Evolutionary conservation across 768 basidiomycete species (phyloP), one percentile per base, ranked within the genome.

Genomic region (Boletus sensibilis): DNA sequence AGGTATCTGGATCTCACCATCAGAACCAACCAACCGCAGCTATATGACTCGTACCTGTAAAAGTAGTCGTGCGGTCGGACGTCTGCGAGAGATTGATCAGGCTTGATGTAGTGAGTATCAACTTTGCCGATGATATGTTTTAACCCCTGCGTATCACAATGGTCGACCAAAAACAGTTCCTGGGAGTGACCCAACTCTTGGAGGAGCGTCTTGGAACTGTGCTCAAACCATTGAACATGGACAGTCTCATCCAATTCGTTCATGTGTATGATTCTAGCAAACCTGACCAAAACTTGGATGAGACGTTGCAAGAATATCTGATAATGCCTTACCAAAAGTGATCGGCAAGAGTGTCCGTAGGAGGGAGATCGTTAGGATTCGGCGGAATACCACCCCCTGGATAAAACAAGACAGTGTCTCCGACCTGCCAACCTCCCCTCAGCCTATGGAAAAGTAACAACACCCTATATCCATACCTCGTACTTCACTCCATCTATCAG

Each of bases 161-260:
- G 64, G 2, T 83, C 70, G 29, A 78, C 78, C 5, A 88, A 68
- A 64, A 86, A 90, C 0, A 93, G 65, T 60, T 93, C 89, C 52
- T 83, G 84, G 0, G 81, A 74, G 53, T 87, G 72, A 0, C 79
- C 80, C 14, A 91, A 68, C 56, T 90, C 84, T 29, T 78, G 73
- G 27, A 90, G 66, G n/a, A 82, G 66, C 0, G 84, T 87, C 52
- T 81, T 78, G 0, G 82, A 80, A 0, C 83, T 81, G 62, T 92
- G 90, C 51, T 87, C 80, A 29, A 88, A 81, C 89, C 89, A 93
- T 34, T 84, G 88, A 11, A 88, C 70, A 67, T 93, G 91, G 1
- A 81, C 79, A 2, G 55, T 69, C 51, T 77, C 70, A 5, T 72
- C 56, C 16, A 75, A 69, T 34, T 74, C 71, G 16, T 78, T 68